phyloP scores from a whole-genome alignment of 2,329 filamentous ascomycete species.

The Neocatenulostroma microsporum region DNA sequence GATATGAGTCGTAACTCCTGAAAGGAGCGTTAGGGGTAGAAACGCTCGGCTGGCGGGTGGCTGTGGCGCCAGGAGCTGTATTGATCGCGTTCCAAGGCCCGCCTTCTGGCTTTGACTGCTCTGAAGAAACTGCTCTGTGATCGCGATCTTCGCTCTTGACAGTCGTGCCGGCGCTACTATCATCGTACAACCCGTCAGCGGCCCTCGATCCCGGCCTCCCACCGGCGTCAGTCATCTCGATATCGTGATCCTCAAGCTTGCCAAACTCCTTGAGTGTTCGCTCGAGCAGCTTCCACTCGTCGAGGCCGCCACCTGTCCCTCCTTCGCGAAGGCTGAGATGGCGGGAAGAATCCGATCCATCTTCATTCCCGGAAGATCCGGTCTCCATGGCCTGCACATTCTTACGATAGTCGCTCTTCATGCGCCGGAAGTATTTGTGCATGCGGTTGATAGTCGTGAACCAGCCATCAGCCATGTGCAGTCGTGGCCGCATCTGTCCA shows the following conservation, averaged over 20 bases:
- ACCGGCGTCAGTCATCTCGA: slow-evolving; percentile 30
- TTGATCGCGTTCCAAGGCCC: slow-evolving; percentile 37
- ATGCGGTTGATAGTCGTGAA: slow-evolving; percentile 47
- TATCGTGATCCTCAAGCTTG: slow-evolving; percentile 29
- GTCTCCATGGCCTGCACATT: slow-evolving; percentile 24
- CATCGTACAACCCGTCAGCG: slow-evolving; percentile 23
- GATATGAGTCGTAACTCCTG: slow-evolving; percentile 23
- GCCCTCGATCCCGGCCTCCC: slow-evolving; percentile 11
- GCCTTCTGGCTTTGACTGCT: slow-evolving; percentile 19
- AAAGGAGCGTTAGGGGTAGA: slow-evolving; percentile 19
- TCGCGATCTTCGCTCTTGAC: slow-evolving; percentile 28
- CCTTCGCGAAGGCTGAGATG: slow-evolving; percentile 26
- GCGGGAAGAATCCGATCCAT: slow-evolving; percentile 22
- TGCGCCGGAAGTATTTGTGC: slow-evolving; percentile 45
- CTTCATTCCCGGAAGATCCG: slow-evolving; percentile 23
- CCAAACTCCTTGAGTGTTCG: slow-evolving; percentile 30
- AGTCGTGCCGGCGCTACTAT: slow-evolving; percentile 21
- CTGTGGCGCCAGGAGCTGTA: slow-evolving; percentile 19
- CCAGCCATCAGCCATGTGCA: slow-evolving; percentile 53
- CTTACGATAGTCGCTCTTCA: slow-evolving; percentile 44
- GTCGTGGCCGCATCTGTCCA: slow-evolving; percentile 43
- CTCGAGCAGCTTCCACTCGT: slow-evolving; percentile 46
- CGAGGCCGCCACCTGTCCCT: slow-evolving; percentile 44
- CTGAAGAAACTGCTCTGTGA: slow-evolving; percentile 12
- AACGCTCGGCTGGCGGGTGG: slow-evolving; percentile 17